Evolutionary conservation across 1,139 yeast species (phyloP).

Genomic region (Kodamaea anthophila): DNA sequence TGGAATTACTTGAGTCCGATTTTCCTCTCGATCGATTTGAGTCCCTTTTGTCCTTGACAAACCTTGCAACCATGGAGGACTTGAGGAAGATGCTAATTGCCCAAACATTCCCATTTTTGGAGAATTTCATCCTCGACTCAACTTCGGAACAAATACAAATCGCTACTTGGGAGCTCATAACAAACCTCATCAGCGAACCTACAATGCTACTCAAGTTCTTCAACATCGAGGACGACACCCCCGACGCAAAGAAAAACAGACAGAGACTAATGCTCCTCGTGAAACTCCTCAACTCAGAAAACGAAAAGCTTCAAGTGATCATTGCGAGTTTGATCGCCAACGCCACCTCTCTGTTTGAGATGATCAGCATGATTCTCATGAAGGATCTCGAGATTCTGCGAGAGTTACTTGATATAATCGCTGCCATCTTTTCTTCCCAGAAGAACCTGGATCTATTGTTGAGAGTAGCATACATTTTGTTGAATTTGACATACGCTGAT

Average conservation of each 20-base stretch:
- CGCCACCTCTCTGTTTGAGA: conserved; percentile 41
- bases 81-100: conserved; percentile 28
- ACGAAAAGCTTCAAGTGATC: conserved; percentile 32
- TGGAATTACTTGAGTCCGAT: conserved; percentile 39
- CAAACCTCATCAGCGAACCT: conserved; percentile 43
- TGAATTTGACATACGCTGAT: conserved; percentile 25
- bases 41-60: conserved; percentile 43
- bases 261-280: conserved; percentile 33
- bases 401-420: conserved; percentile 19
- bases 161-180: conserved; percentile 43
- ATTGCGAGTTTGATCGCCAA: conserved; percentile 46
- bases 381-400: conserved; percentile 17
- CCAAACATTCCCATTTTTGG: conserved; percentile 27
- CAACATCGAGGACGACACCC: conserved; percentile 26
- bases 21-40: conserved; percentile 38
- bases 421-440: conserved; percentile 26
- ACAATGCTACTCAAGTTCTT: conserved; percentile 44
- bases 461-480: conserved; percentile 29
- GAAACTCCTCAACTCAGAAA: conserved; percentile 34
- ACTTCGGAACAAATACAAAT: conserved; percentile 34
- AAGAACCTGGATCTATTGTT: conserved; percentile 27
- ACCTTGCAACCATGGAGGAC: conserved; percentile 28
- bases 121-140: conserved; percentile 34
- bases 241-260: conserved; percentile 14
- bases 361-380: conserved; percentile 33